Evolutionary conservation across 305 asterid species (phyloP), one percentile per base, ranked within the genome.

Genomic region (Solanum aculeatissimum): DNA sequence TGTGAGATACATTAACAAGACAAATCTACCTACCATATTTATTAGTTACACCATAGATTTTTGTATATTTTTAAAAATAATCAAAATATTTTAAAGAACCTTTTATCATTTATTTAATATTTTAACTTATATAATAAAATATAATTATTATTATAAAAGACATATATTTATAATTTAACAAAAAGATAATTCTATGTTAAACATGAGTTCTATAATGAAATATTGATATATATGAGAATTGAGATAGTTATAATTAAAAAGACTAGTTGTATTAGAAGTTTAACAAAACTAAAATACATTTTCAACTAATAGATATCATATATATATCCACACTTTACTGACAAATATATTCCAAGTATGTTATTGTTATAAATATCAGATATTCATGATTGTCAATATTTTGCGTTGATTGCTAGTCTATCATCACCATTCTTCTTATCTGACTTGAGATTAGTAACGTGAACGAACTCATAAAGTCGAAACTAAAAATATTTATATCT

Each of bases 391-490:
- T 14, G 6, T 15, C 1, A 29, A 63, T 0, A 27, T n/a, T 63
- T 63, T 63, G 27, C 6, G 0, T 6, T 63, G 12, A 0, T 25
- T 27, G 1, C 16, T 5, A 27, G 0, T 8, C 11, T 63, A 27
- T 0, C 15, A 5, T 29, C 12, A 65, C n/a, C 3, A 0, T 7
- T 7, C 13, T 65, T 6, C 0, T 29, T 3, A 15, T 65, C 6
- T 0, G 0, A 7, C 4, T 65, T 65, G 19, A 65, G 6, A 65
- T 65, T 12, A 16, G 7, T 2, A 29, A 15, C 0, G 0, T 65
- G 13, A 65, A 2, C 21, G 16, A 65, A 1, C 43, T 65, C 19
- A 60, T 60, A 60, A 0, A 4, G n/a, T n/a, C n/a, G n/a, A n/a
- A n/a, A n/a, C n/a, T n/a, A n/a, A n/a, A n/a, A n/a, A n/a, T n/a